A percentile compares a stretch with the other conserved stretches of the same genome.
Evolutionary conservation across 2,329 filamentous ascomycete genomes (phyloP).

Genomic region (Botryotinia convoluta): DNA sequence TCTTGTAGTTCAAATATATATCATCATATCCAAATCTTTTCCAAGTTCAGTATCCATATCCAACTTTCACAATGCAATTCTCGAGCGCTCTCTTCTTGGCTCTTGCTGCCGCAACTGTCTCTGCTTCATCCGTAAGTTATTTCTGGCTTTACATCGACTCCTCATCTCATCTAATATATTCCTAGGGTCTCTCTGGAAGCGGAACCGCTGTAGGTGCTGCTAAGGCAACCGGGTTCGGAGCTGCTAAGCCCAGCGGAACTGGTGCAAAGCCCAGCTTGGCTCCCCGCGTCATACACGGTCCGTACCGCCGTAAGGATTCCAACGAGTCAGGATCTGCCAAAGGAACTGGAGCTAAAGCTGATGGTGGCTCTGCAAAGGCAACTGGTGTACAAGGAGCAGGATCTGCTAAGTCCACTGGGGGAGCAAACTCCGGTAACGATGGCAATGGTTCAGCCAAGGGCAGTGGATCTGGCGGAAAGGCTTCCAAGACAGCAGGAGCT

Average conservation of each 20-base stretch:
- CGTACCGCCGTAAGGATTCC: slow-evolving; percentile 1
- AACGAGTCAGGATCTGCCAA: background rate
- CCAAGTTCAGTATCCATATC: slow-evolving; percentile 18
- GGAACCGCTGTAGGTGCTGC: background rate
- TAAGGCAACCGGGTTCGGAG: slow-evolving; percentile 5
- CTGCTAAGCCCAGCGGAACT: background rate
- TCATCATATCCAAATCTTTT: background rate
- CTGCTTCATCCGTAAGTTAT: slow-evolving; percentile 24
- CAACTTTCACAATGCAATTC: slow-evolving; percentile 33
- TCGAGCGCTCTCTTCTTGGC: slow-evolving; percentile 30
- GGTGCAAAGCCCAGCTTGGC: background rate
- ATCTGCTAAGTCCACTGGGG: slow-evolving; percentile 5
- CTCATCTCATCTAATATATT: background rate
- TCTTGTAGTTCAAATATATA: background rate
- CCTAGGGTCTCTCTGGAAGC: slow-evolving; percentile 18
- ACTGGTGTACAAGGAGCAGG: background rate
- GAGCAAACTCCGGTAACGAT: background rate
- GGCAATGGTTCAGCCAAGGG: background rate
- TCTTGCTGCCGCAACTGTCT: slow-evolving; percentile 29
- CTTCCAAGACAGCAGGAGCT: background rate
- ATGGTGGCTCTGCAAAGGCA: background rate
- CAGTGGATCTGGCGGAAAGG: background rate
- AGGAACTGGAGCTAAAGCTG: background rate
- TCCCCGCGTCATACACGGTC: background rate
- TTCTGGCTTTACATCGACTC: too few species aligned